Base-by-base conservation (phyloP, 2,329 filamentous ascomycete genomes). In the Calonectria ilicicola region DNA sequence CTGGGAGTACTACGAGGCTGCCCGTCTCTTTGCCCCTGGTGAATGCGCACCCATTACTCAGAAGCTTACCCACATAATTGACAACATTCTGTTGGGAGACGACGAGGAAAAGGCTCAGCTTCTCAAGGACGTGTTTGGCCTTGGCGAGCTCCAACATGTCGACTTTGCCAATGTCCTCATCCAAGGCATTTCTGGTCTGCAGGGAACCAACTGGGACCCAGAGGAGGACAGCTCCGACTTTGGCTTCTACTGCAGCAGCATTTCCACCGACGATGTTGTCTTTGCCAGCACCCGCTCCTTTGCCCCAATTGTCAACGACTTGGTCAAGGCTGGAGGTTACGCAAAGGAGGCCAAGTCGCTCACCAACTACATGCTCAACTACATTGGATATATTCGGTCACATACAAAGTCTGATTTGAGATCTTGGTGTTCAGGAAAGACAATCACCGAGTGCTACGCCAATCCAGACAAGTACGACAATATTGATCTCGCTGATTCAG, bases 11-110 rank as follows among this genome's bases (percentile, higher is more conserved):
- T 87, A 82, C 47, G 88, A 90, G 76, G 89, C 88, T 0, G 86
- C 87, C 0, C 84, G 86, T 1, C 79, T 86, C 15, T 91, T 84
- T 69, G 85, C 85, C 0, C 89, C 89, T 78, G 83, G 87, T 0
- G 88, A 90, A 38, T 97, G 95, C 80, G 88, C 95, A 42, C 83
- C 86, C 1, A 88, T 88, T 1, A 92, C 91, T 0, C 91, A 93
- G 79, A 91, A 86, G 72, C 78, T 91, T 14, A 88, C 86, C 0
- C 81, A 88, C 53, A 80, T 89, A 7, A 80, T 90, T 26, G 89
- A 91, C 79, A 86, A 84, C 49, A 87, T 90, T 42, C 84, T 91
- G 3, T 82, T 88, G 17, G 81, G 83, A 42, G 81, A 82, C 3
- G 80, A 82, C 26, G 75, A 78, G 26, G 78, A 83, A 2, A 82